These are phyloP conservation scores for Prototheca wickerhamii DNA, from an alignment of 163 green algal species.

Conservation along the genomic window DNA sequence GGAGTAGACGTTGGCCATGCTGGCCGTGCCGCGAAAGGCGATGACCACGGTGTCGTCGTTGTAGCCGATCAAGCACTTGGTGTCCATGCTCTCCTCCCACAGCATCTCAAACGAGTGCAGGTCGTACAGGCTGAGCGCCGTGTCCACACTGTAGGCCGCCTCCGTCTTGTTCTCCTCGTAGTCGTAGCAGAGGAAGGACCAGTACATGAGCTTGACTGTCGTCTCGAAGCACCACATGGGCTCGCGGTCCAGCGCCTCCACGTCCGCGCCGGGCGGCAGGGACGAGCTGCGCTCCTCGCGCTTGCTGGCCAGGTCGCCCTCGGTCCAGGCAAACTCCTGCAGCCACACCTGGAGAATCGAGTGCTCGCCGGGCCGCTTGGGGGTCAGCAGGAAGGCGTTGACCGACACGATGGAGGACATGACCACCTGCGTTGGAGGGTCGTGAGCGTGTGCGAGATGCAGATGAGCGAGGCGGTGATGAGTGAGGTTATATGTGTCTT, in stretches of 20 bases:
- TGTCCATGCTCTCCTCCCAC: slow-evolving; percentile 19
- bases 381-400: slow-evolving; percentile 12
- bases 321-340: slow-evolving; percentile 24
- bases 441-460: not conserved
- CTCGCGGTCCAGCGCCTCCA: slow-evolving; percentile 5
- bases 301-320: slow-evolving; percentile 8
- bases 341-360: slow-evolving; percentile 22
- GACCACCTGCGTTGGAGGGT: slow-evolving; percentile 14
- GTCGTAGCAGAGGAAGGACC: slow-evolving; percentile 14
- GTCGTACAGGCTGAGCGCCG: slow-evolving; percentile 10
- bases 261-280: not conserved
- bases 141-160: slow-evolving; percentile 3
- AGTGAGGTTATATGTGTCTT: too few species aligned
- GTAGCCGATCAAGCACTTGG: slow-evolving; percentile 20
- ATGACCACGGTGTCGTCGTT: slow-evolving; percentile 19
- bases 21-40: slow-evolving; percentile 25
- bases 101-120: slow-evolving; percentile 19
- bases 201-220: slow-evolving; percentile 16
- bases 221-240: slow-evolving; percentile 27
- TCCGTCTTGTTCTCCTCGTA: slow-evolving; percentile 10
- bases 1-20: slow-evolving; percentile 13
- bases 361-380: slow-evolving; percentile 5
- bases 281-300: slow-evolving; percentile 8
- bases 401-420: not conserved
- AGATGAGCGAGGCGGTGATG: not conserved